Base-by-base conservation (phyloP, 2,329 filamentous ascomycete genomes). In the Cladorrhinum sp. region DNA sequence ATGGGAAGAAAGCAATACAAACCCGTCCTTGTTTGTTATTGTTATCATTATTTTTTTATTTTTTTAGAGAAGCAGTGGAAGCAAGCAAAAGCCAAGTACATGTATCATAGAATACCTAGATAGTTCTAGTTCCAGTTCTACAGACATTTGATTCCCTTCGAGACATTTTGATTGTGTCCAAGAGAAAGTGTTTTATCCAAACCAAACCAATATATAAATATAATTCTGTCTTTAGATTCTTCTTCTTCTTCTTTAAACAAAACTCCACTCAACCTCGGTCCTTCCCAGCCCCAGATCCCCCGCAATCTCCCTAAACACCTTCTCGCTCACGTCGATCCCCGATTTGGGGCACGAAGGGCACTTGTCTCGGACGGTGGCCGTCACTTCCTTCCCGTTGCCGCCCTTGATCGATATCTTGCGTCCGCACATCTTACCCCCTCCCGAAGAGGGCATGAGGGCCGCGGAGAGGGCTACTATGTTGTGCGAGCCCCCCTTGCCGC, bases 391-490 rank as follows among this genome's bases (percentile, higher is more conserved):
- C 71, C 88, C 88, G 53, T 60, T 55, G 50, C 81, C 78, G 70
- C 77, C 78, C 38, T 68, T 76, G 76, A 92, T 85, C 65, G 80
- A 85, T 68, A 93, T 81, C 52, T 76, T 85, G 76, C 85, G 82
- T 71, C 86, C 86, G 74, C 91, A 95, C 72, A 85, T 82, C 51
- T 83, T 80, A 79, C 92, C 89, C 66, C 72, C 77, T 76, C 89
- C 90, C 67, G 85, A 85, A 0, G 70, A 63, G 61, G 84, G 86
- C 85, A 92, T 90, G 70, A 90, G 76, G 2, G 68, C 76, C 45
- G 78, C 67, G 16, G 88, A 83, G 55, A 95, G 78, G 63, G 91
- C 91, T 61, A 93, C 84, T 62, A 91, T 85, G 71, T 83, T 78
- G 22, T 85, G 78, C 2, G 70, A 72, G 25, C 70, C 58, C 67